Evolutionary conservation across 2,329 filamentous ascomycete species (phyloP).

Genomic region (Penicillium verrucosum): DNA sequence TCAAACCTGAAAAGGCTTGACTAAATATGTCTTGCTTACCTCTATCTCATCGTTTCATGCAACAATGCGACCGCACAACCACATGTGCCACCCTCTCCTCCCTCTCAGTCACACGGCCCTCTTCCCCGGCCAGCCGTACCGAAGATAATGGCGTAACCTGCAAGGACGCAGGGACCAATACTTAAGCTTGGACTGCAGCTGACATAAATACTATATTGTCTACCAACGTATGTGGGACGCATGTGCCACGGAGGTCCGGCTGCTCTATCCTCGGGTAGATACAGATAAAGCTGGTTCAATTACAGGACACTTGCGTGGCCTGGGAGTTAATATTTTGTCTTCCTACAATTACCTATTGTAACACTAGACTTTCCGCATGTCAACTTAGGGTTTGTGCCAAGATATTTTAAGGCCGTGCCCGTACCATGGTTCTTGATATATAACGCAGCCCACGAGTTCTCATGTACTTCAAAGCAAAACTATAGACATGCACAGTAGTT

Average conservation of each 20-base stretch:
- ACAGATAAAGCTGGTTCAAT: background rate
- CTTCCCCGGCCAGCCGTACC: conserved; percentile 16
- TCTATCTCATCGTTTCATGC: conserved; percentile 7
- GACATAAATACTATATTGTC: background rate
- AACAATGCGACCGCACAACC: conserved; percentile 18
- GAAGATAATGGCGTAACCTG: conserved; percentile 27
- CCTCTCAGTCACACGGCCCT: conserved; percentile 17
- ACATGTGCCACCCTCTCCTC: conserved; percentile 16
- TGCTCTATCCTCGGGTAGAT: background rate
- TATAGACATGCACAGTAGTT: background rate
- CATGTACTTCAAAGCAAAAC: background rate
- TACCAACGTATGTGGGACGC: background rate
- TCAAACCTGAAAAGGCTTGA: background rate
- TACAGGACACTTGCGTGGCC: background rate
- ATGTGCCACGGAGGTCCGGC: background rate
- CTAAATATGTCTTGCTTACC: background rate
- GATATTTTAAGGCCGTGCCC: background rate
- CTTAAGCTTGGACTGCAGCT: conserved; percentile 16
- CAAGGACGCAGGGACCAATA: conserved; percentile 28
- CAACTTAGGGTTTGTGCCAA: background rate
- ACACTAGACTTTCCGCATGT: background rate
- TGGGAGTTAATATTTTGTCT: background rate
- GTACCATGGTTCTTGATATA: conserved; percentile 4
- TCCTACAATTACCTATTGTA: background rate
- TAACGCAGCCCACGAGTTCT: background rate